Percentiles rank a stretch among this genome's conserved stretches.
phyloP scores from a whole-genome alignment of 2,329 filamentous ascomycete species.

The Epichloe glyceriae region DNA sequence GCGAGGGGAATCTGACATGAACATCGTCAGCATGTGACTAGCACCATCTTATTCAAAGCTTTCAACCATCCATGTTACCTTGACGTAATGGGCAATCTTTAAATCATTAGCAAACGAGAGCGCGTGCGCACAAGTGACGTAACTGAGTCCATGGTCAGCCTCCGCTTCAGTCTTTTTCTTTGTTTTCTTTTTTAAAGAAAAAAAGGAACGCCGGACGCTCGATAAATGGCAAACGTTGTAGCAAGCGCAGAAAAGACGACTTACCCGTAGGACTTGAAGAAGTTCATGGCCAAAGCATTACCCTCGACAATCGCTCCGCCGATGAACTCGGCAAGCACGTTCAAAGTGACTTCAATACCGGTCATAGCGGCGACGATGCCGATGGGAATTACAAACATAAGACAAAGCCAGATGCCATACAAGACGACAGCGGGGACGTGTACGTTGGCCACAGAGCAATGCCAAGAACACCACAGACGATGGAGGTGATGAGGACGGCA shows the following conservation, averaged over 20 bases:
- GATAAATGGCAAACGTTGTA: background rate
- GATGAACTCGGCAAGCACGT: conserved; percentile 35
- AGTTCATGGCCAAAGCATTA: conserved; percentile 33
- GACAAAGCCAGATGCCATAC: conserved; percentile 27
- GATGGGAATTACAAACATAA: conserved; percentile 30
- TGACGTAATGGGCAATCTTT: conserved; percentile 32
- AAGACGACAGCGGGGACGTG: conserved; percentile 29
- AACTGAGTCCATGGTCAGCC: conserved; percentile 7
- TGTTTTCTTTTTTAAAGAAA: too few species aligned
- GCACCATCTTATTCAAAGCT: too few species aligned
- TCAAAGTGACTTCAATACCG: conserved; percentile 26
- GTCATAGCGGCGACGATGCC: conserved; percentile 32
- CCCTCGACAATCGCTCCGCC: conserved; percentile 29
- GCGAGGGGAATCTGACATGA: conserved; percentile 19
- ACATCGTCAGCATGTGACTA: too few species aligned
- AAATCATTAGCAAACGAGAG: conserved; percentile 23
- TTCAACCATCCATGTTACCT: conserved; percentile 10
- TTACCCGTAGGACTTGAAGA: conserved; percentile 29
- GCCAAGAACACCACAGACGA: conserved; percentile 22
- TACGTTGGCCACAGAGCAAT: conserved; percentile 28
- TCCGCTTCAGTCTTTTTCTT: too few species aligned
- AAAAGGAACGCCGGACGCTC: too few species aligned
- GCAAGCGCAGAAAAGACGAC: background rate
- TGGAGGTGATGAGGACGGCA: conserved; percentile 16
- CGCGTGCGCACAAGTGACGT: conserved; percentile 22